A percentile compares a stretch with the other conserved stretches of the same genome.
phyloP scores from a whole-genome alignment of 106 monocot genomes.

The Cymbidium sinense region DNA sequence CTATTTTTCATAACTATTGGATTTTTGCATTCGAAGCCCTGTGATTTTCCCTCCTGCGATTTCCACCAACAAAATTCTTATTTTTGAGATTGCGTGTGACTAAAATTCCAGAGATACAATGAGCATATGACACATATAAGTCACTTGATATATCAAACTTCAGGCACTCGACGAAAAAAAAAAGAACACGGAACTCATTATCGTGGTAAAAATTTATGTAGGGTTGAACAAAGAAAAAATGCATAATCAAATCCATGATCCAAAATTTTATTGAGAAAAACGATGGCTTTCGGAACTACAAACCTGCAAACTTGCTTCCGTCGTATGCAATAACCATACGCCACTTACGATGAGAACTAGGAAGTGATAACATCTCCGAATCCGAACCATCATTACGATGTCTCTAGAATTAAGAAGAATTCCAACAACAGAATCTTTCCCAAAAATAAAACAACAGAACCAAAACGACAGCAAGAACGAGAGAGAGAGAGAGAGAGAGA shows the following conservation, averaged over 20 bases:
- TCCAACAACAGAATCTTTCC: constrained; percentile 10
- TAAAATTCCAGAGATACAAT: no score
- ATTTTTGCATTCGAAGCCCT: no score
- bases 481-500: background rate
- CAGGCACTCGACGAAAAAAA: no score
- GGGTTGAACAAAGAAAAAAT: background rate
- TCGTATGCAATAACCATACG: constrained; percentile 69
- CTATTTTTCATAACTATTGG: no score
- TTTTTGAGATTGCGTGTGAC: no score
- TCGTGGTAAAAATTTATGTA: background rate
- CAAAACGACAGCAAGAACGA: background rate
- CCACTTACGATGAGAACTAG: constrained; percentile 39
- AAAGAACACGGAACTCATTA: background rate
- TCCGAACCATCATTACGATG: constrained; percentile 8
- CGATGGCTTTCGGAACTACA: background rate
- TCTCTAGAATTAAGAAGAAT: background rate
- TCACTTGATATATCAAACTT: no score
- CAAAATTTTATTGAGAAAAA: background rate
- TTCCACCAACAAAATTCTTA: no score
- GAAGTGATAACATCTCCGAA: background rate
- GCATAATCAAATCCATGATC: background rate
- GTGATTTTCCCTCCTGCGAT: no score
- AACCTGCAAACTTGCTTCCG: constrained; percentile 63
- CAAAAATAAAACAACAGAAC: background rate
- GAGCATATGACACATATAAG: no score